phyloP scores from a whole-genome alignment of 163 green algal species.

The Prototheca wickerhamii region DNA sequence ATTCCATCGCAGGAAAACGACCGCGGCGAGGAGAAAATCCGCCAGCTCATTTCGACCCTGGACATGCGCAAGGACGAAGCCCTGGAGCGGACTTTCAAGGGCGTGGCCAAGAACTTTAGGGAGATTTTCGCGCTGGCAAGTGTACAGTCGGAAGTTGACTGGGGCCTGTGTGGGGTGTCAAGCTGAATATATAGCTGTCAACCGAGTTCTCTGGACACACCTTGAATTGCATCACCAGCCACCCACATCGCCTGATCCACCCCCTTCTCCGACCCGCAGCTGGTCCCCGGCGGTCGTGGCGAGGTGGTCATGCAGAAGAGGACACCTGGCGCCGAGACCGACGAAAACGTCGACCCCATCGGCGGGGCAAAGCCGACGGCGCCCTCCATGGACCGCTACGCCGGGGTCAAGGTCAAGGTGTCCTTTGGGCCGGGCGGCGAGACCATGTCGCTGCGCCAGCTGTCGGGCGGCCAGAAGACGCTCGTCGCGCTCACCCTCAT shows the following conservation, averaged over 20 bases:
- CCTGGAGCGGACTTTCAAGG: constrained; percentile 96
- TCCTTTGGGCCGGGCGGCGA: constrained; percentile 71
- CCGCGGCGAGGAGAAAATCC: constrained; percentile 73
- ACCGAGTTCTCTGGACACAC: no score
- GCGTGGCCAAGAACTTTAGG: constrained; percentile 86
- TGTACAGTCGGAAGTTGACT: constrained; percentile 23
- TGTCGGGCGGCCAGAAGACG: constrained; percentile 95
- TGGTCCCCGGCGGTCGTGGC: constrained; percentile 55
- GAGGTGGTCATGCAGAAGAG: constrained; percentile 88
- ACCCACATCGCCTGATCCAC: background rate
- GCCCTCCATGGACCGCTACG: constrained; percentile 76
- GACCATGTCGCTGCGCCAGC: constrained; percentile 80
- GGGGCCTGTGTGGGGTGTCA: no score
- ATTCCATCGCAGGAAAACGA: constrained; percentile 29
- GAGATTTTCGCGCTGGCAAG: constrained; percentile 88
- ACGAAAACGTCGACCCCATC: constrained; percentile 38
- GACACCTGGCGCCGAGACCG: constrained; percentile 22
- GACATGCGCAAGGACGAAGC: constrained; percentile 94
- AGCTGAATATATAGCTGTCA: no score
- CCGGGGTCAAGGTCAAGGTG: constrained; percentile 85
- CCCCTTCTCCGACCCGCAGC: constrained; percentile 19
- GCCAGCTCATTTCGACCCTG: constrained; percentile 81
- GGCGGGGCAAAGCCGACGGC: constrained; percentile 22
- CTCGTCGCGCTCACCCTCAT: constrained; percentile 94
- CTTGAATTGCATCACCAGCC: background rate